phyloP scores from a whole-genome alignment of 2,329 filamentous ascomycete species.

The Aspergillus fumigatiaffinis region DNA sequence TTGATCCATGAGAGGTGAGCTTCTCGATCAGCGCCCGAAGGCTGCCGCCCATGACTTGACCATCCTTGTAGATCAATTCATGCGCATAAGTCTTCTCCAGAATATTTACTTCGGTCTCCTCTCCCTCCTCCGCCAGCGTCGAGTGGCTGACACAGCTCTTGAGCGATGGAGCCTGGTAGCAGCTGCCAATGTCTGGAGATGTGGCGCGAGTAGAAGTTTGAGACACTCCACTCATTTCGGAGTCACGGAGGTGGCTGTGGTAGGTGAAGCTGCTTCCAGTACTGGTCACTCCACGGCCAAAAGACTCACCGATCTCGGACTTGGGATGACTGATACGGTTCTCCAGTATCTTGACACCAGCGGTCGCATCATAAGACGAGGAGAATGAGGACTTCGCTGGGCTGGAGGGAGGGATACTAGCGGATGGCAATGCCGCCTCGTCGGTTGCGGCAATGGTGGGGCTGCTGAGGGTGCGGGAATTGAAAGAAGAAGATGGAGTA shows the following conservation, averaged over 20 bases:
- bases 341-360: conserved; percentile 20
- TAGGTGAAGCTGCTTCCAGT: conserved; percentile 76
- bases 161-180: conserved; percentile 57
- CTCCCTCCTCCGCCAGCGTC: conserved; percentile 66
- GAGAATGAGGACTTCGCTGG: conserved; percentile 27
- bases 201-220: conserved; percentile 83
- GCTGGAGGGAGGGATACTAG: conserved; percentile 23
- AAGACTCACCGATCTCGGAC: conserved; percentile 29
- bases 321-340: conserved; percentile 36
- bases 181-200: conserved; percentile 66
- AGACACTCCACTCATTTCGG: conserved; percentile 74
- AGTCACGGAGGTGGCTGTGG: conserved; percentile 67
- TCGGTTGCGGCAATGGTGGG: conserved; percentile 27
- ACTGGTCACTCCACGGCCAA: conserved; percentile 68
- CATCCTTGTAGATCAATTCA: conserved; percentile 91
- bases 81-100: conserved; percentile 89
- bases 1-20: conserved; percentile 86
- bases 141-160: conserved; percentile 66
- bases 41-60: conserved; percentile 88
- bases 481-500: conserved; percentile 40
- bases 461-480: conserved; percentile 39
- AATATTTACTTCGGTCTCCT: conserved; percentile 77
- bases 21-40: conserved; percentile 89
- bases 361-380: conserved; percentile 19
- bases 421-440: conserved; percentile 24